Evolutionary conservation across 805 yeast genomes (phyloP).

Genomic region (Crinitomyces ghanaensis): DNA sequence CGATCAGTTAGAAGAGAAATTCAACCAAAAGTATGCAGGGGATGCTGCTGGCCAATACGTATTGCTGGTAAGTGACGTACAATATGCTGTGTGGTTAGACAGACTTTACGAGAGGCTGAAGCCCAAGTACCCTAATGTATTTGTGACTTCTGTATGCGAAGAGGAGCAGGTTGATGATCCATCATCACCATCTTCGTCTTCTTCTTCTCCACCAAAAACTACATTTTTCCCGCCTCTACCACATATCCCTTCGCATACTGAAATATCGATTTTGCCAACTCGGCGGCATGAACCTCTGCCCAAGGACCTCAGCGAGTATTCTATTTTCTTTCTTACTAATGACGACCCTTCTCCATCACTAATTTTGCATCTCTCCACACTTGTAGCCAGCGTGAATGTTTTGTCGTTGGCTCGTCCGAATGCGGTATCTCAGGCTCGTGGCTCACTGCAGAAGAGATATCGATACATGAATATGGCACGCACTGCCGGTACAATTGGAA

Average conservation of each 20-base stretch:
- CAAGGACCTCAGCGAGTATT: constrained; percentile 33
- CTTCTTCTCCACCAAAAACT: not conserved
- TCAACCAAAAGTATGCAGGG: constrained; percentile 34
- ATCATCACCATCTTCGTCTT: not conserved
- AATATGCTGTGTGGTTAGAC: constrained; percentile 38
- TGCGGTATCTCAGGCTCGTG: constrained; percentile 37
- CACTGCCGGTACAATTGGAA: constrained; percentile 85
- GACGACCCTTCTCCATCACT: constrained; percentile 63
- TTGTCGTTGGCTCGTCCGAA: constrained; percentile 33
- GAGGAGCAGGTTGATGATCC: not conserved
- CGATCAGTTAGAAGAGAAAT: constrained; percentile 27
- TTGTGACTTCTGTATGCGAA: constrained; percentile 12
- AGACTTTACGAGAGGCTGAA: constrained; percentile 29
- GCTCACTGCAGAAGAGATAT: constrained; percentile 75
- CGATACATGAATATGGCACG: constrained; percentile 79
- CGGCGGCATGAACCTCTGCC: constrained; percentile 14
- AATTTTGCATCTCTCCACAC: constrained; percentile 61
- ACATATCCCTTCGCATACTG: constrained; percentile 2
- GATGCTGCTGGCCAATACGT: constrained; percentile 26
- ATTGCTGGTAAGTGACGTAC: constrained; percentile 64
- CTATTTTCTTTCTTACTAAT: constrained; percentile 47
- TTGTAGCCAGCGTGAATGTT: constrained; percentile 43
- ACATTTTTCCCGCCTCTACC: constrained; percentile 3
- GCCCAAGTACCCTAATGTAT: constrained; percentile 24
- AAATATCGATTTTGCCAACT: constrained; percentile 12